Evolutionary conservation across 441 rosid genomes (phyloP), one percentile per base, ranked within the genome.

Genomic region (Eruca vesicaria): DNA sequence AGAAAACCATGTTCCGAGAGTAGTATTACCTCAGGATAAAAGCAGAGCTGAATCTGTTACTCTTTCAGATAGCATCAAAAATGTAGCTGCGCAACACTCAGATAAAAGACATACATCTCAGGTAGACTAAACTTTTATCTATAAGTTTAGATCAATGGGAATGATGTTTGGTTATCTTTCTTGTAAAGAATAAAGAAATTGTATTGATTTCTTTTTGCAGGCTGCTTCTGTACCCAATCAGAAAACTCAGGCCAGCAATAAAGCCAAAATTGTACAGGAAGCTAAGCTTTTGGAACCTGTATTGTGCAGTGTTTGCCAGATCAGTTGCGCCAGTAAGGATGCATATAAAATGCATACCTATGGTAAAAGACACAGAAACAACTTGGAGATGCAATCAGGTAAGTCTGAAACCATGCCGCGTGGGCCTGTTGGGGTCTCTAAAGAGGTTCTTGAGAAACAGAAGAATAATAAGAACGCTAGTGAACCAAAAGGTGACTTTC

Each of bases 1-100:
- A 75, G 89, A 83, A 59, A 86, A 80, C 19, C 18, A 43, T 43
- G 19, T 43, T 43, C 31, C 60, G 36, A 76, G 73, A 77, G 59
- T 66, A 77, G 59, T 66, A 71, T 55, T 69, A 16, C 53, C 71
- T 78, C 91, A 74, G 68, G 83, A 82, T 43, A 66, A 41, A 76
- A 67, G 80, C 2, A 77, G 77, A 20, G 38, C 58, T 71, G 80
- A 72, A 67, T 73, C 81, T 50, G 68, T 76, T 52, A 3, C 80
- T 15, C 70, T 79, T 38, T 81, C 73, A 73, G 77, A 66, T 69
- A 68, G 75, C 38, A 21, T 52, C 28, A 79, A 74, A 32, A 38
- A 38, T 38, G 48, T 43, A 14, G 50, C n/a, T 14, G 35, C 35
- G 4, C 63, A 70, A 4, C 41, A 43, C 15, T 20, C 67, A 14